A percentile compares a stretch with the other conserved stretches of the same genome.
phyloP scores from a whole-genome alignment of 768 basidiomycete genomes.

The Hygrophoropsis aurantiaca region DNA sequence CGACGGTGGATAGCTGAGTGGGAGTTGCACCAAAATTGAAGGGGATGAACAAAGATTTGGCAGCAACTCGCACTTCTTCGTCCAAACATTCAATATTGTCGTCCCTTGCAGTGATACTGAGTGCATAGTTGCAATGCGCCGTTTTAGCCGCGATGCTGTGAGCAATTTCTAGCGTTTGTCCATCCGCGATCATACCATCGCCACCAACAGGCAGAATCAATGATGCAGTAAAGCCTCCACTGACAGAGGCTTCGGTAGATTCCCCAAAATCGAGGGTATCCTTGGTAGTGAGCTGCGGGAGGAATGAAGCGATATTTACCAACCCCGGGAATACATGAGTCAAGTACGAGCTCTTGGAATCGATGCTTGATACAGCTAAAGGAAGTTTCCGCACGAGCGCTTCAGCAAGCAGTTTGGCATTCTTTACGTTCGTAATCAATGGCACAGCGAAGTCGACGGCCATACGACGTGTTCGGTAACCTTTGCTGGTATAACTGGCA shows the following conservation, averaged over 20 bases:
- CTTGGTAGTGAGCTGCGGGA: slow-evolving; percentile 63
- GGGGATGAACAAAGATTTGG: slow-evolving; percentile 86
- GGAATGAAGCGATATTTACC: slow-evolving; percentile 84
- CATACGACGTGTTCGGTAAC: slow-evolving; percentile 96
- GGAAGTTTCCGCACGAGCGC: slow-evolving; percentile 89
- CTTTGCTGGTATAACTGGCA: slow-evolving; percentile 95
- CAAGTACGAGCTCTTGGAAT: slow-evolving; percentile 91
- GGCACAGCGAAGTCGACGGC: slow-evolving; percentile 98
- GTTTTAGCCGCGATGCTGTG: slow-evolving; percentile 59
- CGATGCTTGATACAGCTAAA: slow-evolving; percentile 85
- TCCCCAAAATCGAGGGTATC: slow-evolving; percentile 49
- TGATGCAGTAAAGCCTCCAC: slow-evolving; percentile 87
- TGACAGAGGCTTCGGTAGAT: slow-evolving; percentile 78
- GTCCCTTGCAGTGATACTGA: slow-evolving; percentile 74
- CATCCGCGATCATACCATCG: slow-evolving; percentile 63
- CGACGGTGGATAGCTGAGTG: slow-evolving; percentile 70
- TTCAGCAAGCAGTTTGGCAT: slow-evolving; percentile 94
- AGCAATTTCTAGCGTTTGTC: slow-evolving; percentile 64
- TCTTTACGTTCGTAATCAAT: slow-evolving; percentile 97
- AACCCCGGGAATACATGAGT: slow-evolving; percentile 92
- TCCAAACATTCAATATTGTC: slow-evolving; percentile 62
- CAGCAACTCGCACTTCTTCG: slow-evolving; percentile 76
- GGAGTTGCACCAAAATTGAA: slow-evolving; percentile 51
- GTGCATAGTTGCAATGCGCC: slow-evolving; percentile 86
- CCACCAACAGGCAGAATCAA: slow-evolving; percentile 75